Evolutionary conservation across 1,139 yeast genomes (phyloP), one percentile per base, ranked within the genome.

Genomic region (Kurtzmaniella natalensis): DNA sequence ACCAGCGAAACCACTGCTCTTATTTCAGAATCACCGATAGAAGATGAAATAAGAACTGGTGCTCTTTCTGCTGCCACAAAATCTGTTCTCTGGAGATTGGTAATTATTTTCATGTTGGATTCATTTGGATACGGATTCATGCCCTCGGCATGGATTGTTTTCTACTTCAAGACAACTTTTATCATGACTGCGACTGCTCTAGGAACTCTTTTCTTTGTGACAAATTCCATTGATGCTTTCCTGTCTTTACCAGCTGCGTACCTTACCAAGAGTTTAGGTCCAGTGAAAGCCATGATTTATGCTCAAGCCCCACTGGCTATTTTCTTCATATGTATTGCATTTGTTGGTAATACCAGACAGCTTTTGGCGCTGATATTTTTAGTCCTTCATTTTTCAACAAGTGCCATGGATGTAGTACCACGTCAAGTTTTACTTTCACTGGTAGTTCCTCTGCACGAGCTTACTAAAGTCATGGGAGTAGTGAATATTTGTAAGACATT

Each of bases 401-500:
- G 79, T 2, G 75, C 88, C 0, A 86, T 87, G 92, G 96, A 88
- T 52, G 95, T 87, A 19, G 94, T 87, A 2, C 95, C 96, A 6
- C 70, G 96, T 35, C 95, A 87, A 55, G 76, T 87, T 4, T 63
- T 88, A 28, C 58, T 87, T 25, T 78, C 94, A 0, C 72, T 85
- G 2, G 64, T 86, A 14, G 78, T 88, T 35, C 70, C 71, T 11
- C 68, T 72, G 8, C 57, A 65, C 9, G 94, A 85, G 37, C 61
- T 88, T 30, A 78, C 94, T 4, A 74, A 71, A 46, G 92, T 83
- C 2, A 73, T 88, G 80, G 96, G 95, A 2, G 65, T 83, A 3
- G 95, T 87, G 4, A 87, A 87, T 49, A 80, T 87, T 25, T 88
- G 84, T 18, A 87, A 87, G 54, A 88, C 95, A 1, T 68, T 84